These are phyloP conservation scores for Sphagnum tenellum DNA, from an alignment of 225 moss, liverwort and hornwort species.

Conservation along the genomic window DNA sequence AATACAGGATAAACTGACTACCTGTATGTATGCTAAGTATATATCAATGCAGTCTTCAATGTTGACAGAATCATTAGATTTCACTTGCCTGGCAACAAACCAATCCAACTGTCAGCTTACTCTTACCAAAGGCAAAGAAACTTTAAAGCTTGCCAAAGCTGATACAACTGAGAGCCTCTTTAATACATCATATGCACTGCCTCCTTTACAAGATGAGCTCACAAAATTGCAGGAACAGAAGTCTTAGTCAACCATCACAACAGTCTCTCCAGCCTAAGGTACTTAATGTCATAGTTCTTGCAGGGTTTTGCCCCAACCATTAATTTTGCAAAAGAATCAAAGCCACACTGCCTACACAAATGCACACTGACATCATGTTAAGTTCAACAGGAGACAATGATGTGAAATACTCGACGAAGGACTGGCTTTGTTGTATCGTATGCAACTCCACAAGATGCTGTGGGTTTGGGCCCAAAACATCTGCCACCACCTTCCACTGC, in stretches of 20 bases:
- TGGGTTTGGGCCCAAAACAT: conserved; percentile 71
- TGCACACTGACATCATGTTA: background rate
- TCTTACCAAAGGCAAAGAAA: no score
- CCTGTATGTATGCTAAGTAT: conserved; percentile 89
- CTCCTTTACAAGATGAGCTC: background rate
- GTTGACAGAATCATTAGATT: conserved; percentile 42
- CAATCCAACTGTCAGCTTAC: background rate
- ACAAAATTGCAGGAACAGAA: background rate
- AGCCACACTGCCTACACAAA: no score
- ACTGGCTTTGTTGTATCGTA: conserved; percentile 54
- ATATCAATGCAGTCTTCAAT: conserved; percentile 91
- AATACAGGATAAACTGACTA: conserved; percentile 5
- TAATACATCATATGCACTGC: background rate
- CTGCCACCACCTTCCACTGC: conserved; percentile 79
- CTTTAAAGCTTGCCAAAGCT: no score
- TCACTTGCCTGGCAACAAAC: conserved; percentile 37
- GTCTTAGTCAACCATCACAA: background rate
- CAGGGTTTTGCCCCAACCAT: no score
- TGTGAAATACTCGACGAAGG: conserved; percentile 62
- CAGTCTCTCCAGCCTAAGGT: background rate
- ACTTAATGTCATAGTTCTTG: no score
- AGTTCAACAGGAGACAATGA: background rate
- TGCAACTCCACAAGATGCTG: conserved; percentile 80
- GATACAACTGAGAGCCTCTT: no score
- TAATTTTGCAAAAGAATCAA: background rate